Evolutionary conservation across 768 basidiomycete genomes (phyloP), one percentile per base, ranked within the genome.

Genomic region (Suillus discolor): DNA sequence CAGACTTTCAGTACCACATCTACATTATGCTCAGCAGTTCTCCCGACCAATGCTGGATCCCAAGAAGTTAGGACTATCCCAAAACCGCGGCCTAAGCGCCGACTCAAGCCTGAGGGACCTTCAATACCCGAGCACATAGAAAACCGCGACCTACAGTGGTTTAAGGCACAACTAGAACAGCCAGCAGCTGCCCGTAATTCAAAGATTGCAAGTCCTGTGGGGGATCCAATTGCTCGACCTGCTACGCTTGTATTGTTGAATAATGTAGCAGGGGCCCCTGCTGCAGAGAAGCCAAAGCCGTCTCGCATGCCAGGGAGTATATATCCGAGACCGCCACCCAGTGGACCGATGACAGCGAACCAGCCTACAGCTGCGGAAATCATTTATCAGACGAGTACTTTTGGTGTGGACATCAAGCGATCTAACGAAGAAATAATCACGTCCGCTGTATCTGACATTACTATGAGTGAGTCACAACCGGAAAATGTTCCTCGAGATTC

Each of bases 141-240:
- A 39, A 75, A 77, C 15, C 72, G 75, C 42, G 75, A 77, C 55
- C 67, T 77, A 34, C 70, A 74, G 45, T 78, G 74, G 72, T 76
- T 74, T n/a, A 73, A 67, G 47, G 65, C 69, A 0, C 59, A 63
- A 41, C 36, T 38, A 8, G 36, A 38, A 38, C 74, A 68, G 39
- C 3, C 13, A 18, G 28, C 31, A 11, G 31, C 53, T 31, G 28
- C 51, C 28, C 8, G 8, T 28, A 3, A 53, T 28, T 9, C 51
- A 18, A 53, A 31, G 7, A 18, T 28, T 9, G 45, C 61, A 39
- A 57, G 23, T 57, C 38, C 57, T 9, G 38, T 16, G 23, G 57
- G 16, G 16, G 23, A 39, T 15, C n/a, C 7, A 38, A 7, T 8
- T 23, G 23, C 39, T 41, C 57, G 28, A 28, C 16, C 57, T 11